phyloP scores from a whole-genome alignment of 306 rosid species.

The Castanospermum australe region DNA sequence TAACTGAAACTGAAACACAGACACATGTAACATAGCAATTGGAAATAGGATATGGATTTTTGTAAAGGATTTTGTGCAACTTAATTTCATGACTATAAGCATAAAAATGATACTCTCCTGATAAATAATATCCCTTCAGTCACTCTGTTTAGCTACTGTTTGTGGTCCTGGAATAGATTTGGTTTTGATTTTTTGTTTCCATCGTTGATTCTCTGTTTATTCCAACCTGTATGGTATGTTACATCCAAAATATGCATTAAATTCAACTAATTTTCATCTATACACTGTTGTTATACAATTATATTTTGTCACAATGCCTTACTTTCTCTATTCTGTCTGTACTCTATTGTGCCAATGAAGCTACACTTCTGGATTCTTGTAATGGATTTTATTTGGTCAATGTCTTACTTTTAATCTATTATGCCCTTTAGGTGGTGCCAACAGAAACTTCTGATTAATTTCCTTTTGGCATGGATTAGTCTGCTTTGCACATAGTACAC shows the following conservation, averaged over 20 bases:
- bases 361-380: neutral
- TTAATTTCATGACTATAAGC: neutral
- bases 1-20: neutral
- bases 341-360: neutral
- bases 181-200: neutral
- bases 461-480: neutral
- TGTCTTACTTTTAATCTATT: neutral
- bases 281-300: neutral
- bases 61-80: neutral
- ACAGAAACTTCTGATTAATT: neutral
- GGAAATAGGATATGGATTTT: neutral
- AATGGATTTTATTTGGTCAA: slow-evolving; percentile 8
- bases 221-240: neutral
- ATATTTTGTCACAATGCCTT: neutral
- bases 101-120: neutral
- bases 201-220: neutral
- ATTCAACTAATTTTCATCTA: neutral
- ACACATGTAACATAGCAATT: neutral
- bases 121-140: neutral
- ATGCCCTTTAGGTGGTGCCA: neutral
- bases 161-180: neutral
- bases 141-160: neutral
- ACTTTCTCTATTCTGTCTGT: neutral
- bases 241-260: neutral
- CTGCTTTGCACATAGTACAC: neutral